Evolutionary conservation across 352 stramenopile species (phyloP), one percentile per base, ranked within the genome.

Genomic region (Pythium biforme): DNA sequence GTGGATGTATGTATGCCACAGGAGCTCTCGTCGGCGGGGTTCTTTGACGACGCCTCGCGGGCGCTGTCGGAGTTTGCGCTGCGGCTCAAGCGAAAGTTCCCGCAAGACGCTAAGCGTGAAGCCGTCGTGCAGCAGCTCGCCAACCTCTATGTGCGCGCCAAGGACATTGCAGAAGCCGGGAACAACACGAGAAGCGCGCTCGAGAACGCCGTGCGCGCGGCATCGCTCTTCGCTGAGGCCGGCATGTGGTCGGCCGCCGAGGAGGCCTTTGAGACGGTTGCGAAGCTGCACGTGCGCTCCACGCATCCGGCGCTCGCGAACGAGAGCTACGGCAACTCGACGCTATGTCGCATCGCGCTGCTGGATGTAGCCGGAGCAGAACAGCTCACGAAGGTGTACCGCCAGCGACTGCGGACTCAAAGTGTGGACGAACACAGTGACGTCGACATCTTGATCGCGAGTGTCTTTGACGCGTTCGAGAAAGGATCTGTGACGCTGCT

Each of bases 21-120:
- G 74, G 73, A 86, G 26, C 67, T 92, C 2, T 70, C 72, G 4
- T 80, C 75, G 2, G 63, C 62, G 5, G 83, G 83, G 1, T 88
- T 86, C 55, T 89, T 85, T 64, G 79, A 92, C 53, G 80, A 92
- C 69, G 80, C 80, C n/a, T 67, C 80, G 0, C 79, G 73, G 11
- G 74, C 75, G 10, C 56, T 92, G 17, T 77, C 76, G 0, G 83
- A 90, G 40, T 65, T 92, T 49, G 80, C 76, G 17, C 46, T 85
- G 51, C 72, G 79, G 31, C 62, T 92, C 2, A 89, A 89, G 66
- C 79, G 72, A 49, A 77, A 72, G 22, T 92, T 92, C 20, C 74
- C 79, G 0, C 40, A 68, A 43, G 77, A 89, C 15, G 15, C 34
- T 4, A 45, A 57, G 19, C 33, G 46, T 8, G 62, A 70, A 33